phyloP scores from a whole-genome alignment of 1,284 basidiomycete species.

The Ustilago hordei region DNA sequence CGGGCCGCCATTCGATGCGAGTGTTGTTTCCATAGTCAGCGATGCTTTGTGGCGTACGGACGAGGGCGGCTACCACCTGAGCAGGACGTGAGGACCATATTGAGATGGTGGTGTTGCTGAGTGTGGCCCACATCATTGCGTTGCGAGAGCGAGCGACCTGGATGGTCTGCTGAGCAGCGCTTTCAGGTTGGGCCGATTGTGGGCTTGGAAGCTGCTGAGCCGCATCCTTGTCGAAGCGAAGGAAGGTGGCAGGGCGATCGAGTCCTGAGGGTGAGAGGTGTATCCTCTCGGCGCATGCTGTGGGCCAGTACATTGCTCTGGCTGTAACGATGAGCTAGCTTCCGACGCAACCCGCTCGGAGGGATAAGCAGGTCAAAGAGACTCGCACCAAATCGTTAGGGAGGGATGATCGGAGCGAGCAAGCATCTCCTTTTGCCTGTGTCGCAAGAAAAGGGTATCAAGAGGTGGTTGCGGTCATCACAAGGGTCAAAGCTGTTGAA shows the following conservation, averaged over 20 bases:
- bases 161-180: conserved; percentile 31
- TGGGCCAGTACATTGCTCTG: conserved; percentile 66
- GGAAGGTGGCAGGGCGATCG: conserved; percentile 24
- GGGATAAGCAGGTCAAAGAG: neutral
- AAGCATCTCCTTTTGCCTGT: neutral
- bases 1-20: conserved; percentile 56
- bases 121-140: conserved; percentile 57
- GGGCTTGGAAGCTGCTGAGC: conserved; percentile 32
- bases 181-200: neutral
- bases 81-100: conserved; percentile 62
- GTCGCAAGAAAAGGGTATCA: neutral
- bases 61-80: conserved; percentile 61
- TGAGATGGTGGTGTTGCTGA: conserved; percentile 52
- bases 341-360: no score
- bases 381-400: neutral
- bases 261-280: conserved; percentile 58
- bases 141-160: conserved; percentile 58
- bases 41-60: conserved; percentile 59
- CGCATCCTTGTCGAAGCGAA: conserved; percentile 48
- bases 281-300: conserved; percentile 58
- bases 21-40: conserved; percentile 62
- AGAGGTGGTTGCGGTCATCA: neutral
- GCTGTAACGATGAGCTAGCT: neutral
- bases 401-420: conserved; percentile 3
- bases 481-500: neutral